Evolutionary conservation across 2,329 filamentous ascomycete species (phyloP).

Genomic region (Fusarium sp.): DNA sequence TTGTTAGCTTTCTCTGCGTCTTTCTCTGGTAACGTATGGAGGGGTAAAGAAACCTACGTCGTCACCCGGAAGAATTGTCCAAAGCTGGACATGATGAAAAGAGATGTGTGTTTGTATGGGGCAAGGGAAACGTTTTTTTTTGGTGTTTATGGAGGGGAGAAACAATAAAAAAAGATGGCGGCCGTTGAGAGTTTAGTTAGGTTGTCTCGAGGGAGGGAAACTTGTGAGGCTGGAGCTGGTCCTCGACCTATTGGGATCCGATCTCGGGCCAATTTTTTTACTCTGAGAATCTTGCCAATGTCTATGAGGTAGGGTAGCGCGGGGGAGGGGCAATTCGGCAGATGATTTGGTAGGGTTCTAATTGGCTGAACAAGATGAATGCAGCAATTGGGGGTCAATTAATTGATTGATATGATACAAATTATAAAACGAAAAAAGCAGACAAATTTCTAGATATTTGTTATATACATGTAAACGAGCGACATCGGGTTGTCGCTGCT

Average conservation of each 20-base stretch:
- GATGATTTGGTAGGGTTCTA: constrained; percentile 9
- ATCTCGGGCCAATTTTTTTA: constrained; percentile 38
- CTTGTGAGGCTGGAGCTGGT: constrained; percentile 12
- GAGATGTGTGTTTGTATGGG: background rate
- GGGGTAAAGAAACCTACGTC: constrained; percentile 68
- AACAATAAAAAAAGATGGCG: constrained; percentile 25
- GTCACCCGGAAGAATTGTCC: constrained; percentile 70
- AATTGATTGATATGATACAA: background rate
- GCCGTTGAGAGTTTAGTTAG: constrained; percentile 38
- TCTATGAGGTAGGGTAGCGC: constrained; percentile 7
- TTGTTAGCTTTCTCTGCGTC: background rate
- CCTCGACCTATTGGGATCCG: constrained; percentile 18
- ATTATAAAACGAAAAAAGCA: background rate
- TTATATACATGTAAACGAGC: constrained; percentile 16
- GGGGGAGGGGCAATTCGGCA: constrained; percentile 26
- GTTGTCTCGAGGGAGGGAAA: constrained; percentile 10
- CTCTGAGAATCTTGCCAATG: background rate
- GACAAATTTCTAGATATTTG: background rate
- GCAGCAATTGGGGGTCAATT: constrained; percentile 16
- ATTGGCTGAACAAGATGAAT: constrained; percentile 17
- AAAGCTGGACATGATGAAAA: constrained; percentile 82
- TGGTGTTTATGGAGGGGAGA: constrained; percentile 22
- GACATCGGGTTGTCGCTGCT: constrained; percentile 28
- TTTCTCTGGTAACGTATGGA: background rate
- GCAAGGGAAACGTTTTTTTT: background rate